Evolutionary conservation across 2,329 filamentous ascomycete species (phyloP), one percentile per base, ranked within the genome.

Genomic region (Elsinoe ampelina): DNA sequence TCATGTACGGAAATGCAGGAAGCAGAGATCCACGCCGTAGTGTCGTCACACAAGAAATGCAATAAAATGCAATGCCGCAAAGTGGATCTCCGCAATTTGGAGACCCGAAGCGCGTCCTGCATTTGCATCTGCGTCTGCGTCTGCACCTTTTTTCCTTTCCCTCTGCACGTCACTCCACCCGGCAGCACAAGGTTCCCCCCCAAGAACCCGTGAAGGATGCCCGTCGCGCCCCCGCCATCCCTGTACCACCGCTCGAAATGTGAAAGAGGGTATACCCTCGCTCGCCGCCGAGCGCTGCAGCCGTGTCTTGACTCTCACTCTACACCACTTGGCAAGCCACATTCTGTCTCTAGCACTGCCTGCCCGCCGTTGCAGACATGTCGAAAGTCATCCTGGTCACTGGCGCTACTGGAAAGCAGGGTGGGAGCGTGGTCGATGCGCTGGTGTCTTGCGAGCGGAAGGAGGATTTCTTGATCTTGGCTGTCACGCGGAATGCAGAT

Each of bases 401-500:
- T 43, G 73, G 73, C 42, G 73, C 72, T 5, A 76, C 73, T 2
- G 73, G 73, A 58, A 74, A 75, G 61, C 73, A 76, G 61, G 73
- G 73, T 58, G 71, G 72, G 42, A 66, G 71, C 13, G 70, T 75
- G 42, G 67, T 76, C 55, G 65, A 69, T 26, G 68, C 72, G 55
- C 68, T 75, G 26, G 64, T 72, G 19, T 35, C 48, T 38, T 52
- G 32, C 30, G 15, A 34, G 19, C 32, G 34, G 4, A 62, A 63
- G 12, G 42, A 52, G 5, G 60, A 65, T 15, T 74, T 79, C 58
- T 70, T 77, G 13, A 80, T 84, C 41, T 71, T 81, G 8, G 81
- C 80, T 7, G 70, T 83, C 20, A 83, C 80, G 2, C 75, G 81
- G 57, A 72, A 82, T 60, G 61, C 74, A 1, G 64, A 70, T 35